Evolutionary conservation across 1,284 basidiomycete species (phyloP), one percentile per base, ranked within the genome.

Genomic region (Heterobasidion annosum): DNA sequence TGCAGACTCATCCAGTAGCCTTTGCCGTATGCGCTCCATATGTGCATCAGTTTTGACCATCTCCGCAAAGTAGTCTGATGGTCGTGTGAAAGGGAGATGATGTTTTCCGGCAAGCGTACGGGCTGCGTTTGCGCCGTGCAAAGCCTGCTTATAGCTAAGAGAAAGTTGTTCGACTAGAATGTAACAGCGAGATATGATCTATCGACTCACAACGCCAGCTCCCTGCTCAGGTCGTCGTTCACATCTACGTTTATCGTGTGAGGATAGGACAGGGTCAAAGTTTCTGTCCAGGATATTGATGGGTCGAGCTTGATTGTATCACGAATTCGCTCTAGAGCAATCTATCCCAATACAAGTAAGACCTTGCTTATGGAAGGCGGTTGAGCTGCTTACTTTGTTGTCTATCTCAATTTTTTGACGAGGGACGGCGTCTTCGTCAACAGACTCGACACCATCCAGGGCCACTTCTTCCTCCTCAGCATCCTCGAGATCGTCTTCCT

Each of bases 11-110:
- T 98, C 91, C 32, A 99, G 79, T 35, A 98, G 73, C 35, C 89
- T 83, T 63, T 94, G 88, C 51, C 97, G 87, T 62, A 99, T 92
- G 50, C 93, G 84, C 68, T 98, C 94, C 97, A 99, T 99, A 73
- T 99, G 97, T 19, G 91, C 79, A 65, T 99, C 97, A 32, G 87
- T 88, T 73, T 99, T 99, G 64, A 98, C 89, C 96, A 99, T 99
- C 73, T 99, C 96, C 18, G 96, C 96, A 64, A 98, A 99, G 70
- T 94, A 99, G 73, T 99, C 97, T 0, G 80, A 64, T 0, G 96
- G 96, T n/a, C 97, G 87, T 9, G 89, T 87, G 72, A 98, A 99
- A 1, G 93, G 85, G 59, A 96, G 78, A 48, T 81, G 77, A 60
- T 87, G 81, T 63, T 88, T 85, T 35, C 76, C 70, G 48, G 92